Conservation (phyloP, 306 rosid genomes). For the Corylus americana region DNA sequence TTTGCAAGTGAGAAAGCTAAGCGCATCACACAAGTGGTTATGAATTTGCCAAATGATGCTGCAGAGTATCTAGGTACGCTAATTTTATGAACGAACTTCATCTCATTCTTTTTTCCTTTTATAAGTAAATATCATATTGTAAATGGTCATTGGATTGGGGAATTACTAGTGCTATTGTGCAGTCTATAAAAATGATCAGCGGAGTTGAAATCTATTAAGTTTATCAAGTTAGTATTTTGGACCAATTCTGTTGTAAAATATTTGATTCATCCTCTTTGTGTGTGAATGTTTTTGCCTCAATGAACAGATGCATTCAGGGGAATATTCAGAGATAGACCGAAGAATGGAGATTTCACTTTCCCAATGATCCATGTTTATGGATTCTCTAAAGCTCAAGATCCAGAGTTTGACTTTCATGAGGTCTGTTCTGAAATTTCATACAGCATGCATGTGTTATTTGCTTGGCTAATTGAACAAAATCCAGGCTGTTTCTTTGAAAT, state of each 20-base stretch:
- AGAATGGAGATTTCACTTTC: constrained; percentile 41
- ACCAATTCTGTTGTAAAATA: constrained; percentile 2
- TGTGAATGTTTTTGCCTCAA: constrained; percentile 12
- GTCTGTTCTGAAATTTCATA: constrained; percentile 33
- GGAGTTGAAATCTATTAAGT: neutral
- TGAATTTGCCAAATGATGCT: constrained; percentile 96
- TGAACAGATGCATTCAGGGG: constrained; percentile 79
- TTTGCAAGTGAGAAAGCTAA: constrained; percentile 73
- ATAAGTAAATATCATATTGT: neutral
- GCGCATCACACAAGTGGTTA: constrained; percentile 83
- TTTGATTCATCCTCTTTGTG: constrained; percentile 7
- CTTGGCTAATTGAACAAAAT: constrained; percentile 15
- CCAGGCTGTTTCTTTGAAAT: neutral
- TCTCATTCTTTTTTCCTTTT: constrained; percentile 11
- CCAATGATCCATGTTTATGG: constrained; percentile 90
- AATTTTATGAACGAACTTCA: neutral
- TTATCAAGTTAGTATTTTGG: neutral
- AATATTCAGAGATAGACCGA: constrained; percentile 55
- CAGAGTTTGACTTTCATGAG: constrained; percentile 94
- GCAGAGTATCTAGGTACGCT: constrained; percentile 76
- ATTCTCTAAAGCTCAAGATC: constrained; percentile 93
- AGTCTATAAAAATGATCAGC: neutral
- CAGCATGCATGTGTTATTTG: neutral
- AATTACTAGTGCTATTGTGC: neutral
- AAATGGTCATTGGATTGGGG: neutral